Conservation (phyloP, 257 asterid genomes). For the Solanum ossicruentum region DNA sequence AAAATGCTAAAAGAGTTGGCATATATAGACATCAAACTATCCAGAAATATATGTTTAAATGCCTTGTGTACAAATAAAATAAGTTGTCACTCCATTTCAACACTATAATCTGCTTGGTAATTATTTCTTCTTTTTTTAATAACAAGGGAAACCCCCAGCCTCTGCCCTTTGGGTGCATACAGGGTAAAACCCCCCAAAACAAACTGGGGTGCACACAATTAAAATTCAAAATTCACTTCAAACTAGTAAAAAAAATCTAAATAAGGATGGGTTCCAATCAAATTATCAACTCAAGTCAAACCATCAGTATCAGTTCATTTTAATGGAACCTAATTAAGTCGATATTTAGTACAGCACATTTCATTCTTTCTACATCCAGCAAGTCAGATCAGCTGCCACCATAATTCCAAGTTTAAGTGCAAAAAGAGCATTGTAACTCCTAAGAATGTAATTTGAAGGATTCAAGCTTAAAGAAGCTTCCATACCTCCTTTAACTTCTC, state of each 20-base stretch:
- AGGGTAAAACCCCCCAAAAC: background rate
- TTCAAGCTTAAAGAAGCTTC: background rate
- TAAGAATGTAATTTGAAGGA: background rate
- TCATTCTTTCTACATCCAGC: background rate
- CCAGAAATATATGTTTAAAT: background rate
- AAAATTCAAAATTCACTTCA: background rate
- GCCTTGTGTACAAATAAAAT: background rate
- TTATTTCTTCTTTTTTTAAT: too few species aligned
- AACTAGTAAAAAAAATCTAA: background rate
- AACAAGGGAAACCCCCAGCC: too few species aligned
- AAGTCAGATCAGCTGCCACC: background rate
- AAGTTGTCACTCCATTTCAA: background rate
- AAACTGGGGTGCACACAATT: background rate
- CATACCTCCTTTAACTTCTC: slow-evolving; percentile 85
- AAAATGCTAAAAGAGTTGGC: background rate
- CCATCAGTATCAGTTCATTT: background rate
- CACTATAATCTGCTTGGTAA: background rate
- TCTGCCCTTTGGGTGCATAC: too few species aligned
- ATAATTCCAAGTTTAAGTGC: background rate
- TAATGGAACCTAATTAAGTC: background rate
- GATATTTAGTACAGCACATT: background rate
- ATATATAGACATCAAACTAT: background rate
- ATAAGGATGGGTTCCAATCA: background rate
- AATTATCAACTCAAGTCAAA: background rate
- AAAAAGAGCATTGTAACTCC: background rate